Conservation (phyloP, 768 basidiomycete genomes). For the Scleroderma bovista region DNA sequence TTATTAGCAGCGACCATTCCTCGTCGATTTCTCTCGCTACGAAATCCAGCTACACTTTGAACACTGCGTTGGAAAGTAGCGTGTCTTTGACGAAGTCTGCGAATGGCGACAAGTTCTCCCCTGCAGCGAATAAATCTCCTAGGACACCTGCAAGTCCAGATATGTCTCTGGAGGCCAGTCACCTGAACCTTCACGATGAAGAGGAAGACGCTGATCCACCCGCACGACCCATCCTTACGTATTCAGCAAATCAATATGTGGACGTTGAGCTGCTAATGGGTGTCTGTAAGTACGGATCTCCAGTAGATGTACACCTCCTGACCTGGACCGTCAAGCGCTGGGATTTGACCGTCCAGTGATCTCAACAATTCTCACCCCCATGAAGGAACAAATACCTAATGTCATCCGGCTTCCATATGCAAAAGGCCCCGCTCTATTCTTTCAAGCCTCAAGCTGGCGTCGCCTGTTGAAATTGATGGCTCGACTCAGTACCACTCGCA, state of each 20-base stretch:
- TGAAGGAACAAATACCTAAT: slow-evolving; percentile 57
- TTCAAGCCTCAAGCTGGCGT: slow-evolving; percentile 72
- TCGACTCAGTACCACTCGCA: slow-evolving; percentile 57
- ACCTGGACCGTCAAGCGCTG: slow-evolving; percentile 43
- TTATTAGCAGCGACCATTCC: slow-evolving; percentile 10
- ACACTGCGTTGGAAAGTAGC: slow-evolving; percentile 19
- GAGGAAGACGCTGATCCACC: slow-evolving; percentile 15
- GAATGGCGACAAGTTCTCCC: slow-evolving; percentile 9
- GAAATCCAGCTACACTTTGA: slow-evolving; percentile 16
- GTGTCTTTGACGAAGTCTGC: slow-evolving; percentile 7
- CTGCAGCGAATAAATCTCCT: slow-evolving; percentile 15
- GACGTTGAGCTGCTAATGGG: slow-evolving; percentile 54
- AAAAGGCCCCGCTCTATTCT: slow-evolving; percentile 59
- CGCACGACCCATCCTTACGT: slow-evolving; percentile 7
- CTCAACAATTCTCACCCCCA: slow-evolving; percentile 38
- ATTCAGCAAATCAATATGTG: slow-evolving; percentile 40
- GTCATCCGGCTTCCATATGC: slow-evolving; percentile 72
- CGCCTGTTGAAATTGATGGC: slow-evolving; percentile 73
- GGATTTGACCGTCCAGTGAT: slow-evolving; percentile 61
- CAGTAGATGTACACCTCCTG: neutral
- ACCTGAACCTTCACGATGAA: slow-evolving; percentile 15
- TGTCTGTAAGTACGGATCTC: slow-evolving; percentile 48
- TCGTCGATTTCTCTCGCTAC: slow-evolving; percentile 5
- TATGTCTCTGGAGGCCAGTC: slow-evolving; percentile 12
- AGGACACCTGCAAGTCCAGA: slow-evolving; percentile 19